A percentile compares a stretch with the other conserved stretches of the same genome.
phyloP scores from a whole-genome alignment of 1,284 basidiomycete genomes.

The Heterobasidion irregulare region DNA sequence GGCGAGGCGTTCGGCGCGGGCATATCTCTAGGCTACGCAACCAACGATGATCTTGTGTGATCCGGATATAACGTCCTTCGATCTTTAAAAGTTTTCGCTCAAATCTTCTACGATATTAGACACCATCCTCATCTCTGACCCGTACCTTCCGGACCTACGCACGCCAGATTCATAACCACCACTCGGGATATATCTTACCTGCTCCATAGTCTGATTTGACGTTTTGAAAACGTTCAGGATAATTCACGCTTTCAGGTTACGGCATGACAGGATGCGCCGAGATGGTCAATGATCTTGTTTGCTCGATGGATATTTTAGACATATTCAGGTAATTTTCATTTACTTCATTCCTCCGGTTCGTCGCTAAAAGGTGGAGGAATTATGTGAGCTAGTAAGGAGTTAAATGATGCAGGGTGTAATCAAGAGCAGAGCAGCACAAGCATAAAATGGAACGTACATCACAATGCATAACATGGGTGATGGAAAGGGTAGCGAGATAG shows the following conservation, averaged over 20 bases:
- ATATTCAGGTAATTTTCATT: too few relatives aligned
- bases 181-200: neutral
- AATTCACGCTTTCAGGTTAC: neutral
- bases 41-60: neutral
- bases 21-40: conserved; percentile 23
- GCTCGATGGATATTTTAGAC: too few relatives aligned
- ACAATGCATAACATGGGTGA: too few relatives aligned
- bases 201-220: neutral
- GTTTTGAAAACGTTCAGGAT: neutral
- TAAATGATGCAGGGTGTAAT: too few relatives aligned
- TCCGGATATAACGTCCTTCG: neutral
- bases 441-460: too few relatives aligned
- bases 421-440: too few relatives aligned
- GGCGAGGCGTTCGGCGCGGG: conserved; percentile 31
- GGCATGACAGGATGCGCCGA: neutral
- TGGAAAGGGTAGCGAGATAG: too few relatives aligned
- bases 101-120: neutral
- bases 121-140: neutral
- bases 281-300: too few relatives aligned
- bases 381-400: too few relatives aligned
- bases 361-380: too few relatives aligned
- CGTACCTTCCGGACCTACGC: neutral
- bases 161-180: neutral
- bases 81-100: neutral
- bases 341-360: too few relatives aligned